phyloP scores from a whole-genome alignment of 2,329 filamentous ascomycete genomes.

The Pyrenochaeta sp. region DNA sequence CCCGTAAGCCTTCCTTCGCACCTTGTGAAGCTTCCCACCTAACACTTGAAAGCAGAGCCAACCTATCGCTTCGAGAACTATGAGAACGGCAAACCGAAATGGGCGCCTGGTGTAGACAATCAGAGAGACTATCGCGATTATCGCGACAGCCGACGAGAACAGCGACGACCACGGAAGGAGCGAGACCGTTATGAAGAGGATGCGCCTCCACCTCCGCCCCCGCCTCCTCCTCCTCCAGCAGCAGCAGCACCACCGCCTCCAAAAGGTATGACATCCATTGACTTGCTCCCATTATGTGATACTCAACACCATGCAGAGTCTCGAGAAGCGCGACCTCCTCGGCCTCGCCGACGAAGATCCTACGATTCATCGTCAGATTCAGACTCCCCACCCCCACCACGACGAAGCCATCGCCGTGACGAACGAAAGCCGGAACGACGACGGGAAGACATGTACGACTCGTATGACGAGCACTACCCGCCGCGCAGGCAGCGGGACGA shows the following conservation, averaged over 20 bases:
- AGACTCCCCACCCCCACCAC: constrained; percentile 29
- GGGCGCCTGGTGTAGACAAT: constrained; percentile 32
- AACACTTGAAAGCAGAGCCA: constrained; percentile 20
- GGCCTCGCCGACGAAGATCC: constrained; percentile 24
- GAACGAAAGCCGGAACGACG: constrained; percentile 12
- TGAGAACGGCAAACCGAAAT: constrained; percentile 38
- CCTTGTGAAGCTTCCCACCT: neutral
- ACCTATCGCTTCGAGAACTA: constrained; percentile 39
- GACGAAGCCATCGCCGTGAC: constrained; percentile 28
- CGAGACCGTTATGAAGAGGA: constrained; percentile 20
- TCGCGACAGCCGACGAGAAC: constrained; percentile 29
- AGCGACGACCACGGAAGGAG: constrained; percentile 25
- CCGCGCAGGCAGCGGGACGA: constrained; percentile 22
- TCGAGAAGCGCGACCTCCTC: constrained; percentile 18
- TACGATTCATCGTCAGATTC: constrained; percentile 30
- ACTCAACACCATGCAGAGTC: neutral
- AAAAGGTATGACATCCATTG: constrained; percentile 4
- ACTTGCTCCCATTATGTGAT: neutral
- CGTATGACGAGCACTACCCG: constrained; percentile 36
- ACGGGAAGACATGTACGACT: constrained; percentile 34
- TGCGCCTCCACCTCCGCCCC: constrained; percentile 20
- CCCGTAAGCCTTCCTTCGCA: constrained; percentile 10
- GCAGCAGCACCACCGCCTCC: constrained; percentile 15
- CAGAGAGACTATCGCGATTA: constrained; percentile 32
- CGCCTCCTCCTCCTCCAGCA: constrained; percentile 11